These are phyloP conservation scores for Fragilariopsis cylindrus DNA, from an alignment of 108 stramenopile species.

Conservation along the genomic window DNA sequence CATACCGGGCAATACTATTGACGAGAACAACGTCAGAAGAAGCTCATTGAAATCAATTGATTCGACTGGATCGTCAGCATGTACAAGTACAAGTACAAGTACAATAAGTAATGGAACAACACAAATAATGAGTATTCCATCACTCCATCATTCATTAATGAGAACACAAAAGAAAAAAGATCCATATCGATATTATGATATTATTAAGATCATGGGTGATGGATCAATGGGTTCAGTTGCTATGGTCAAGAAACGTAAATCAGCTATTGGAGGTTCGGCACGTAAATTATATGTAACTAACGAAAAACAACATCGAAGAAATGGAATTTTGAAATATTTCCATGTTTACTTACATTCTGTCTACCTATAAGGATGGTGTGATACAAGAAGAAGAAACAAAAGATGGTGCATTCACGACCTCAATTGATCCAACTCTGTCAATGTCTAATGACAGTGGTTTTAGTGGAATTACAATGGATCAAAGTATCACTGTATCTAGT, in stretches of 20 bases:
- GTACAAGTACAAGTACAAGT: no score
- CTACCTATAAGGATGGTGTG: no score
- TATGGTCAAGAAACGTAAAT: conserved; percentile 42
- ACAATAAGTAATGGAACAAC: not conserved
- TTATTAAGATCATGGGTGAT: conserved; percentile 51
- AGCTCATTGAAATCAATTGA: no score
- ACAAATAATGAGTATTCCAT: conserved; percentile 16
- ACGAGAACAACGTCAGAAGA: no score
- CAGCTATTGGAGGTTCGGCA: conserved; percentile 55
- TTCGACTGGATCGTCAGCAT: no score
- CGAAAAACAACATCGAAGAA: not conserved
- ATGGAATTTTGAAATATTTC: no score
- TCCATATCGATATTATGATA: conserved; percentile 51
- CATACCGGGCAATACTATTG: no score
- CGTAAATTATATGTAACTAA: conserved; percentile 27
- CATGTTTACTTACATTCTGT: no score
- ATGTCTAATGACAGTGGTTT: no score
- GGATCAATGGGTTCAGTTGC: conserved; percentile 61
- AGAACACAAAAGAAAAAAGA: conserved; percentile 32
- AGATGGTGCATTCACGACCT: not conserved
- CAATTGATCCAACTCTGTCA: no score
- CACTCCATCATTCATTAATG: conserved; percentile 30
- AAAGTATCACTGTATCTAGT: not conserved
- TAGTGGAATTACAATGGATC: no score
- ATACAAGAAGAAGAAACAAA: not conserved